Base-by-base conservation (phyloP, 31 red algal genomes). In the Asparagopsis taxiformis region DNA sequence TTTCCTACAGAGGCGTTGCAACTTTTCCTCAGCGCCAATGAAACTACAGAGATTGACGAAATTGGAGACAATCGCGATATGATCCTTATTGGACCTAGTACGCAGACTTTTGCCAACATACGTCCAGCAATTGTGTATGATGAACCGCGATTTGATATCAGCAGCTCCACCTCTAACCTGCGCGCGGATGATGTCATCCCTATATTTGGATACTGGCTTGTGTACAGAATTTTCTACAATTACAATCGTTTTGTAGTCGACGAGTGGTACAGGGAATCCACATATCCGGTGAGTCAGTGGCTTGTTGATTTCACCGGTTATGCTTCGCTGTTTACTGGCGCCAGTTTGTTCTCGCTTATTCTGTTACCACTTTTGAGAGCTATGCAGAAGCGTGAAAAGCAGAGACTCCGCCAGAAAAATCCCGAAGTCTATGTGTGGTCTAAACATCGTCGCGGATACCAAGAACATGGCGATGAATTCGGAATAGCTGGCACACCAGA, bases 241-340 rank as follows among this genome's bases (percentile, higher is more conserved):
- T 75, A 58, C 55, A 75, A 75, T 39, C 71, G 71, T 7, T 75
- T 75, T 21, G 71, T 75, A 2, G 39, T 43, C 21, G 71, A 75
- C 35, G 71, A 75, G 31, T 75, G 43, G n/a, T 75, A 60, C 55
- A 25, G 55, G 16, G 71, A 75, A 39, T 58, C 50, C 3, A 82
- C 78, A 28, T 82, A 82, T 24, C 78, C 78, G 0, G 65, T 50
- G n/a, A 55, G 55, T 17, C 78, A 82, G 54, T 82, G 65, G 64
- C 13, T 82, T 21, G 78, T 82, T 24, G 78, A 82, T 35, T 24
- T 71, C 0, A 59, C 65, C 29, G 78, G 78, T 3, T 82, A 82
- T 30, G 49, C 56, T 8, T 22, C 53, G 33, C 78, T 82, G 0
- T 82, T 82, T 52, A 82, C 78, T 2, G 65, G 65, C 51, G 64